Evolutionary conservation across 2,329 filamentous ascomycete genomes (phyloP).

Genomic region (Plenodomus tracheiphilus): DNA sequence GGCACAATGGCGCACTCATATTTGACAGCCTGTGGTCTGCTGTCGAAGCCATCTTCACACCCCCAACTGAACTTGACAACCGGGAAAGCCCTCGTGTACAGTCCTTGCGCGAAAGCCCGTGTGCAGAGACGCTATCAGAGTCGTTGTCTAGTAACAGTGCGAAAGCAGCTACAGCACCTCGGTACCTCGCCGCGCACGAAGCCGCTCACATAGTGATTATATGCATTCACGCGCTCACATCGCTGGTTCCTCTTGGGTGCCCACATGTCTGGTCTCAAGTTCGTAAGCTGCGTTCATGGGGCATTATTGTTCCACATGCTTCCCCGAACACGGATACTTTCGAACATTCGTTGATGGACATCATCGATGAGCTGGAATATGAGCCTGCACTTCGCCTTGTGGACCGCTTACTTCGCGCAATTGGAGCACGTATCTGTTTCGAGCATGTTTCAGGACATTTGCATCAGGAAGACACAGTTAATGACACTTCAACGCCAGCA

Average conservation of each 20-base stretch:
- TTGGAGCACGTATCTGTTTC: slow-evolving; percentile 55
- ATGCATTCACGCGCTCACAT: slow-evolving; percentile 46
- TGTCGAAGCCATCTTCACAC: slow-evolving; percentile 37
- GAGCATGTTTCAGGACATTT: slow-evolving; percentile 50
- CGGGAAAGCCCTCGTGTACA: slow-evolving; percentile 28
- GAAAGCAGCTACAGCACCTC: neutral
- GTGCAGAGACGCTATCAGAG: slow-evolving; percentile 1
- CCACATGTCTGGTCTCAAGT: slow-evolving; percentile 42
- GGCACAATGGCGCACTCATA: slow-evolving; percentile 38
- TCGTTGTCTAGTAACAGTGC: neutral
- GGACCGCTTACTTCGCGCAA: slow-evolving; percentile 53
- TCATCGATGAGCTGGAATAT: slow-evolving; percentile 53
- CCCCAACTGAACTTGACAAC: slow-evolving; percentile 37
- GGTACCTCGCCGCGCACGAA: slow-evolving; percentile 39
- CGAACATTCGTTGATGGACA: slow-evolving; percentile 36
- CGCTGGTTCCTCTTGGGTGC: slow-evolving; percentile 35
- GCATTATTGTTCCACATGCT: slow-evolving; percentile 35
- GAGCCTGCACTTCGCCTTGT: slow-evolving; percentile 56
- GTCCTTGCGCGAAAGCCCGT: slow-evolving; percentile 16
- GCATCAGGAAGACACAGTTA: neutral
- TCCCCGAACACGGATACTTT: slow-evolving; percentile 24
- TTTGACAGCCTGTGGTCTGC: slow-evolving; percentile 43
- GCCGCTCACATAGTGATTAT: slow-evolving; percentile 48
- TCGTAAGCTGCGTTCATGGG: slow-evolving; percentile 43
- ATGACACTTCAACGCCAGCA: neutral